Evolutionary conservation across 2,329 filamentous ascomycete species (phyloP).

Genomic region (Claviceps africana): DNA sequence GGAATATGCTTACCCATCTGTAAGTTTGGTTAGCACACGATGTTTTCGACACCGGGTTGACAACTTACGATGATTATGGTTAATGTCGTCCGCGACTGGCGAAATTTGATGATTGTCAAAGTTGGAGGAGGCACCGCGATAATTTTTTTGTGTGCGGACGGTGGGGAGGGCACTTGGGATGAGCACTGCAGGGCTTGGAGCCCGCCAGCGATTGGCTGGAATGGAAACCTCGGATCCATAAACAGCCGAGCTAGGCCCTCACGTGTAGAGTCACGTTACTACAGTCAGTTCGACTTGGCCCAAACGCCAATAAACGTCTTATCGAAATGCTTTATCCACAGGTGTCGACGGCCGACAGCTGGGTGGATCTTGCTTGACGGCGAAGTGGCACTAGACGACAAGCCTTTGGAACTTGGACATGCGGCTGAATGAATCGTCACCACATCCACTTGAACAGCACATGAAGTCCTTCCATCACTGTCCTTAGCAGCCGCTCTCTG

Average conservation of each 20-base stretch:
- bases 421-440: background rate
- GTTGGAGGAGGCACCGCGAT: slow-evolving; percentile 23
- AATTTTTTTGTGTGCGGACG: slow-evolving; percentile 30
- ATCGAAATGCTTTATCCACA: background rate
- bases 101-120: slow-evolving; percentile 26
- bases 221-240: background rate
- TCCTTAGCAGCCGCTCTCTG: background rate
- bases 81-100: slow-evolving; percentile 29
- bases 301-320: background rate
- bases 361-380: background rate
- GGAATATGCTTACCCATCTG: slow-evolving; percentile 47
- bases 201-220: slow-evolving; percentile 21
- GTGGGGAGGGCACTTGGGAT: slow-evolving; percentile 25
- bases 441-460: background rate
- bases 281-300: background rate
- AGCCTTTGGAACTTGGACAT: background rate
- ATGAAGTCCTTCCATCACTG: background rate
- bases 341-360: background rate
- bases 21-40: slow-evolving; percentile 24
- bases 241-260: background rate
- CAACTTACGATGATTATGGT: slow-evolving; percentile 37
- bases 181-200: slow-evolving; percentile 23
- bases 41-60: slow-evolving; percentile 20
- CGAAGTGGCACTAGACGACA: background rate
- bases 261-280: slow-evolving; percentile 5